Percentiles rank a stretch among this genome's conserved stretches.
phyloP scores from a whole-genome alignment of 2,329 filamentous ascomycete genomes.

The Penicillium sp. region DNA sequence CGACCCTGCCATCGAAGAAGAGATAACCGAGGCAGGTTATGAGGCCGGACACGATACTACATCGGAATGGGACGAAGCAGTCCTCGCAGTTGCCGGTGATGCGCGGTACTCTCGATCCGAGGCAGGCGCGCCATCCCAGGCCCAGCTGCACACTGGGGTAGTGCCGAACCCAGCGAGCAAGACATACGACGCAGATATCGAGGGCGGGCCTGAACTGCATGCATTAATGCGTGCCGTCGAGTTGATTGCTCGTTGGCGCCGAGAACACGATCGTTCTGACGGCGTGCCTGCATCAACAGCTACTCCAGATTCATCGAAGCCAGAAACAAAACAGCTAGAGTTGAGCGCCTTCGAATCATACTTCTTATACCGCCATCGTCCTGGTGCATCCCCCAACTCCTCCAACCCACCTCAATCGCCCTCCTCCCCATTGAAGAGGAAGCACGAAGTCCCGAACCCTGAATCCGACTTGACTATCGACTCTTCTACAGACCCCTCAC shows the following conservation, averaged over 20 bases:
- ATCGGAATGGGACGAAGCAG: slow-evolving; percentile 32
- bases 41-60: slow-evolving; percentile 26
- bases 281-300: background rate
- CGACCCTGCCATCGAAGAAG: slow-evolving; percentile 38
- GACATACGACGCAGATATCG: slow-evolving; percentile 34
- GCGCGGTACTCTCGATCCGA: slow-evolving; percentile 39
- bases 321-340: slow-evolving; percentile 9
- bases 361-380: slow-evolving; percentile 55
- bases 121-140: slow-evolving; percentile 24
- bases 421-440: slow-evolving; percentile 20
- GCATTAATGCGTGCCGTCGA: slow-evolving; percentile 47
- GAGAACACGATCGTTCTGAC: slow-evolving; percentile 24
- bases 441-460: slow-evolving; percentile 15
- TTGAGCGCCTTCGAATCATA: slow-evolving; percentile 33
- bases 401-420: background rate
- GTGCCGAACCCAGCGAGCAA: slow-evolving; percentile 26
- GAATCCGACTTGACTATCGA: slow-evolving; percentile 8
- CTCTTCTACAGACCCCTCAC: slow-evolving; percentile 14
- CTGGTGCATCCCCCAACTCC: slow-evolving; percentile 32
- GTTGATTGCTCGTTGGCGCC: slow-evolving; percentile 43
- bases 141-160: slow-evolving; percentile 18
- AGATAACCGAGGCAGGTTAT: slow-evolving; percentile 17
- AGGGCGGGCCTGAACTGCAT: slow-evolving; percentile 47
- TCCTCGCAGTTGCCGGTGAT: slow-evolving; percentile 47
- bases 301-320: background rate